Conservation (phyloP, 1,139 yeast genomes). For the Candida tetrigidarum region DNA sequence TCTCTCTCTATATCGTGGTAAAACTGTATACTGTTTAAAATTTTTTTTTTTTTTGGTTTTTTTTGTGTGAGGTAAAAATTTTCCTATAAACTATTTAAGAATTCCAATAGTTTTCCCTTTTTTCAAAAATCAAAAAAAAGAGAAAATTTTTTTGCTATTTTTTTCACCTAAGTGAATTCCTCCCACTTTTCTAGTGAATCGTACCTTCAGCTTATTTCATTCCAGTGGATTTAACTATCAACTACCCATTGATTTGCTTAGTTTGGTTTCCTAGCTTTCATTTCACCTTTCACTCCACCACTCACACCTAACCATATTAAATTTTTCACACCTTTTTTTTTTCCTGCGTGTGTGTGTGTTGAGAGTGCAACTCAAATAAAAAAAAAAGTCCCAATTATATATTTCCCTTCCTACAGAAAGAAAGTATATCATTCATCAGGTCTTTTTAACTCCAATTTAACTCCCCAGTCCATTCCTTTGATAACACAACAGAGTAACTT, state of each 20-base stretch:
- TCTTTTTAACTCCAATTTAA: not conserved
- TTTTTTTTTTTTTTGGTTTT: not conserved
- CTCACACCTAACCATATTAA: not conserved
- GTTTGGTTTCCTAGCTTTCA: not conserved
- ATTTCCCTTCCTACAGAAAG: not conserved
- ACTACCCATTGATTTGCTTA: not conserved
- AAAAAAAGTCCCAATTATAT: not conserved
- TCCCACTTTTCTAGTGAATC: not conserved
- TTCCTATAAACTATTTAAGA: not conserved
- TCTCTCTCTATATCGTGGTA: too few species aligned
- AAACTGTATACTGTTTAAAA: too few species aligned
- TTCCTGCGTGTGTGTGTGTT: not conserved
- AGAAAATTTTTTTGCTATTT: not conserved
- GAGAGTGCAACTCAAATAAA: not conserved
- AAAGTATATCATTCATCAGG: not conserved
- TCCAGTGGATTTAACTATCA: not conserved
- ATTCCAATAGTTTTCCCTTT: conserved; percentile 1
- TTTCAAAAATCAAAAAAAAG: not conserved
- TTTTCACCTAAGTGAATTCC: not conserved
- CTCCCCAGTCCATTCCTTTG: conserved; percentile 4
- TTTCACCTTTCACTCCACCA: not conserved
- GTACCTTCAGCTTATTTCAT: too few species aligned
- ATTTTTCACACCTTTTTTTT: not conserved
- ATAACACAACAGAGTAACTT: not conserved
- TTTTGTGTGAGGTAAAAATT: not conserved